Percentiles rank a stretch among this genome's conserved stretches.
Evolutionary conservation across 805 yeast species (phyloP).

Genomic region (Blastobotrys parvus): DNA sequence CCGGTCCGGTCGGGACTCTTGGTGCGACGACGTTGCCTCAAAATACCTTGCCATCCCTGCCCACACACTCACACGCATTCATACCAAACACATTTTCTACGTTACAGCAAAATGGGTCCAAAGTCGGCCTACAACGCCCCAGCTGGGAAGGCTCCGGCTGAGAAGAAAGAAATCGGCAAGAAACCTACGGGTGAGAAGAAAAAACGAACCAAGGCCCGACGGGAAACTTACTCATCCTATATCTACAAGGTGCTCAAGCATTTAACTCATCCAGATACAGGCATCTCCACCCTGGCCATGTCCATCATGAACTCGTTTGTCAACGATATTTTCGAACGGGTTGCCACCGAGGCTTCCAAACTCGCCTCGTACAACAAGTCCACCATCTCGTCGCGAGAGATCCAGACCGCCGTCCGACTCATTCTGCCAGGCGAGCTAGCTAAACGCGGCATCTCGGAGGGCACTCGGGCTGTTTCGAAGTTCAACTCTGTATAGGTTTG

Average conservation of each 20-base stretch:
- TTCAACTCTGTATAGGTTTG: slow-evolving; percentile 33
- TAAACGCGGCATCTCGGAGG: slow-evolving; percentile 97
- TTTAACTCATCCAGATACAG: slow-evolving; percentile 99
- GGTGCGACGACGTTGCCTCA: too few species aligned
- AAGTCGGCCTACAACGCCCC: slow-evolving; percentile 41
- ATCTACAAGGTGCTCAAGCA: slow-evolving; percentile 98
- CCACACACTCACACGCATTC: too few species aligned
- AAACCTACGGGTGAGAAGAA: slow-evolving; percentile 78
- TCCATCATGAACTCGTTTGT: slow-evolving; percentile 98
- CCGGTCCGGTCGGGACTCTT: too few species aligned
- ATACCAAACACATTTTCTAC: too few species aligned
- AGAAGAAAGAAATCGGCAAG: slow-evolving; percentile 84
- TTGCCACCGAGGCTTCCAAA: slow-evolving; percentile 96
- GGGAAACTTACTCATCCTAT: slow-evolving; percentile 96
- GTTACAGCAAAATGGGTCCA: slow-evolving; percentile 36
- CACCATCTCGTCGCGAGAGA: slow-evolving; percentile 96
- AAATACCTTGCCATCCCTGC: too few species aligned
- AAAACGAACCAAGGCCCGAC: slow-evolving; percentile 92
- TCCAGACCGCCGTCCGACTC: slow-evolving; percentile 96
- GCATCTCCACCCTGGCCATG: slow-evolving; percentile 98
- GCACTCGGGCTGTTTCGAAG: slow-evolving; percentile 97
- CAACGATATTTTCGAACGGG: slow-evolving; percentile 96
- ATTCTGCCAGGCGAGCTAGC: slow-evolving; percentile 98
- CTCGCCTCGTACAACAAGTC: slow-evolving; percentile 98
- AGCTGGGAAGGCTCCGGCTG: slow-evolving; percentile 97